A percentile compares a stretch with the other conserved stretches of the same genome.
Evolutionary conservation across 2,329 filamentous ascomycete species (phyloP).

Genomic region (Podosphaera aphanis): DNA sequence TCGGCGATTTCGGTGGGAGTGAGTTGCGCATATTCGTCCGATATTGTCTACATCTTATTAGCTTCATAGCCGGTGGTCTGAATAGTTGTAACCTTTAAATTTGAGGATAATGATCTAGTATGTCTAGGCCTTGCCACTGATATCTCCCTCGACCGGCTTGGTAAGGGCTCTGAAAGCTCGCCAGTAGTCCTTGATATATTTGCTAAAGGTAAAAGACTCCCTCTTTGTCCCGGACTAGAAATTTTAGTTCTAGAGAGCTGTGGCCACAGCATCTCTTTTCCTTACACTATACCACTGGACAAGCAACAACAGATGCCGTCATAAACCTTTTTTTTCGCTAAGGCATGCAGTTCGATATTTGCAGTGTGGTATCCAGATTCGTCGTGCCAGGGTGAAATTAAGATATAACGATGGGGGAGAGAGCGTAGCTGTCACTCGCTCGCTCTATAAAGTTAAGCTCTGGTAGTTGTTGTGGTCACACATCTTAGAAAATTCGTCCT

Average conservation of each 20-base stretch:
- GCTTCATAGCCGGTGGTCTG: neutral
- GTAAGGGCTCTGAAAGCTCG: conserved; percentile 9
- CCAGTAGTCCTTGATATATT: conserved; percentile 11
- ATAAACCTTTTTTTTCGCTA: conserved; percentile 11
- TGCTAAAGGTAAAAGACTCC: conserved; percentile 11
- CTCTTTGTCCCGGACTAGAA: conserved; percentile 8
- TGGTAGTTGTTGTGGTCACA: neutral
- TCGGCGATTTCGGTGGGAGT: conserved; percentile 57
- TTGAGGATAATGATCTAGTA: conserved; percentile 13
- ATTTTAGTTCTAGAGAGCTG: conserved; percentile 10
- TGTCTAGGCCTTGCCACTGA: conserved; percentile 12
- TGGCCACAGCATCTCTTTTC: conserved; percentile 14
- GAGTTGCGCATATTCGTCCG: conserved; percentile 41
- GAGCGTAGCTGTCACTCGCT: neutral
- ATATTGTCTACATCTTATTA: conserved; percentile 16
- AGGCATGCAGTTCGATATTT: conserved; percentile 10
- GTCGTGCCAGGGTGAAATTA: neutral
- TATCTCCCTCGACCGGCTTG: conserved; percentile 9
- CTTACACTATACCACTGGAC: conserved; percentile 4
- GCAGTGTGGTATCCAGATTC: neutral
- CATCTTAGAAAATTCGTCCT: too few species aligned
- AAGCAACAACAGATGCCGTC: conserved; percentile 16
- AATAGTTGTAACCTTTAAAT: conserved; percentile 13
- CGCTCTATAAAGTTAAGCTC: neutral
- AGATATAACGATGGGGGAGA: neutral